Conservation (phyloP, 768 basidiomycete species). For the Russula compacta region DNA sequence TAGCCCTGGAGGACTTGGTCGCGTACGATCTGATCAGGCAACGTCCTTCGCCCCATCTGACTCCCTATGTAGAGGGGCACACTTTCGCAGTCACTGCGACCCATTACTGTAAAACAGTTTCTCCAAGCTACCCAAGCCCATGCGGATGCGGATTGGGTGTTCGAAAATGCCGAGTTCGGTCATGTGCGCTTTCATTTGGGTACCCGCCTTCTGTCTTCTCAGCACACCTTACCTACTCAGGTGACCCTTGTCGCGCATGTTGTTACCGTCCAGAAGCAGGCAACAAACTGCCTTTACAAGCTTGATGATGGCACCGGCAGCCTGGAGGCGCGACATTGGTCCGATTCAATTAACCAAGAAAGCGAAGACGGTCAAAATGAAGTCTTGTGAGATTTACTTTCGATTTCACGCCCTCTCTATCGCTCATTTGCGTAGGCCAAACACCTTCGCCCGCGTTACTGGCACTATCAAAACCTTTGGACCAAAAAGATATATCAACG, state of each 20-base stretch:
- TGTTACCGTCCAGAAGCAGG: slow-evolving; percentile 51
- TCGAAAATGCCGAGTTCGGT: slow-evolving; percentile 74
- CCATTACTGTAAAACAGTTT: slow-evolving; percentile 73
- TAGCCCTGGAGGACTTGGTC: slow-evolving; percentile 48
- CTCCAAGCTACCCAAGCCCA: slow-evolving; percentile 71
- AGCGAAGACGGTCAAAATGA: slow-evolving; percentile 41
- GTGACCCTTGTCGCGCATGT: slow-evolving; percentile 71
- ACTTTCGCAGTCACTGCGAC: slow-evolving; percentile 46
- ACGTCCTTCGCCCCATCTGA: neutral
- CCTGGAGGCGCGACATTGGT: slow-evolving; percentile 77
- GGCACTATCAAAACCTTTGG: slow-evolving; percentile 78
- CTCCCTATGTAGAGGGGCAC: slow-evolving; percentile 28
- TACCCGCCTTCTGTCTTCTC: neutral
- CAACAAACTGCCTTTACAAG: slow-evolving; percentile 73
- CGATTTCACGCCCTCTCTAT: neutral
- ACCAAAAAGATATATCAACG: slow-evolving; percentile 74
- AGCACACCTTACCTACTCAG: slow-evolving; percentile 29
- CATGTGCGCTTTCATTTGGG: slow-evolving; percentile 44
- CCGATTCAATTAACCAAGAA: slow-evolving; percentile 53
- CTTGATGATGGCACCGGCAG: slow-evolving; percentile 83
- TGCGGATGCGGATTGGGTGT: slow-evolving; percentile 78
- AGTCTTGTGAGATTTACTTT: slow-evolving; percentile 32
- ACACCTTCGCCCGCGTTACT: slow-evolving; percentile 70
- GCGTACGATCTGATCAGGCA: slow-evolving; percentile 28
- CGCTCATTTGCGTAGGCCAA: slow-evolving; percentile 40